A percentile compares a stretch with the other conserved stretches of the same genome.
These are phyloP conservation scores for Helicocarpus griseus DNA, from an alignment of 2,329 filamentous ascomycete species.

Conservation along the genomic window DNA sequence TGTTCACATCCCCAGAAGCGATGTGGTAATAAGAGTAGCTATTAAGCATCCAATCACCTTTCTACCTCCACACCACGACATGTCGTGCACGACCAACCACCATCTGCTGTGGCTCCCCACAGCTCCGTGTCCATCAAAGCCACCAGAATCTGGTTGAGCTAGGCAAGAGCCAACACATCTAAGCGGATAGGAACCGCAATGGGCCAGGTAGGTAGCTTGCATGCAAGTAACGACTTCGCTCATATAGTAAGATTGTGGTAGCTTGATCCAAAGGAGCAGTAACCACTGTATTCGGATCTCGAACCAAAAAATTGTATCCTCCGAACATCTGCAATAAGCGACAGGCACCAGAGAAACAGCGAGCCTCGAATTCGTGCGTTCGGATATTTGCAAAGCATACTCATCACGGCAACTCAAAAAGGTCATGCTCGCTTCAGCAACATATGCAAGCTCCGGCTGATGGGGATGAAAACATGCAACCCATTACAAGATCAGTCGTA, in stretches of 20 bases:
- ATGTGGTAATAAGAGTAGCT: not conserved
- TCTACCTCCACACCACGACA: slow-evolving; percentile 1
- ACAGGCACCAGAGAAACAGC: not conserved
- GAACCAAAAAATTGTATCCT: not conserved
- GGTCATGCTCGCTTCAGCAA: not conserved
- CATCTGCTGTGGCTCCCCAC: not conserved
- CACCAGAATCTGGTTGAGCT: not conserved
- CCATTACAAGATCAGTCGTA: slow-evolving; percentile 44
- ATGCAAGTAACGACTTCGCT: not conserved
- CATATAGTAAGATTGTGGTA: not conserved
- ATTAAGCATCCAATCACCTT: not conserved
- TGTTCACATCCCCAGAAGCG: not conserved
- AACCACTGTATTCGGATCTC: not conserved
- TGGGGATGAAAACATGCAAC: slow-evolving; percentile 4
- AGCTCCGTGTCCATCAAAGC: not conserved
- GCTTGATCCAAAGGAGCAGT: not conserved
- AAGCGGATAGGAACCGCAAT: not conserved
- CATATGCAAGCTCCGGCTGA: slow-evolving; percentile 3
- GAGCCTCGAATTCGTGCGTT: not conserved
- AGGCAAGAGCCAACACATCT: not conserved
- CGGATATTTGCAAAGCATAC: not conserved
- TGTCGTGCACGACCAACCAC: not conserved
- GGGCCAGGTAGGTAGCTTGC: not conserved
- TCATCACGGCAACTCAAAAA: not conserved
- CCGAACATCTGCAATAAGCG: not conserved